Evolutionary conservation across 208 protist species (phyloP).

Genomic region (Leishmania lainsoni): DNA sequence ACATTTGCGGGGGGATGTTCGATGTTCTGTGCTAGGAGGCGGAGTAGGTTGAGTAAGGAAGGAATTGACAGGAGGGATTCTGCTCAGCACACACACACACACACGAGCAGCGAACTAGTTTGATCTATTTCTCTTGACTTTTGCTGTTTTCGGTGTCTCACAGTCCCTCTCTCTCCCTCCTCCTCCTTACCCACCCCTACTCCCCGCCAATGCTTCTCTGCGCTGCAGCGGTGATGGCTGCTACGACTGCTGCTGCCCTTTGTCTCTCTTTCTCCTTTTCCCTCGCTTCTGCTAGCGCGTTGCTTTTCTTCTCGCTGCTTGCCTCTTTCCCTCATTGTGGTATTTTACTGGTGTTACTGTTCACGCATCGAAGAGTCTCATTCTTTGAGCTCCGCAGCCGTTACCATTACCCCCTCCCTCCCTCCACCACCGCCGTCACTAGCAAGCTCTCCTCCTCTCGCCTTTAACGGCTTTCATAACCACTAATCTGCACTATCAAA

Average conservation of each 20-base stretch:
- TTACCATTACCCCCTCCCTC: no score
- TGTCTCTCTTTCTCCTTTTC: neutral
- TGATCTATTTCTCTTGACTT: neutral
- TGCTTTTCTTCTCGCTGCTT: neutral
- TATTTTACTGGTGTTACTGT: neutral
- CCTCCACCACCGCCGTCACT: no score
- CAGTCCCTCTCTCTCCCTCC: slow-evolving; percentile 2
- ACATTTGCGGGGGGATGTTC: neutral
- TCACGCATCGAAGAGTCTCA: no score
- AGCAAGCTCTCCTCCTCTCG: neutral
- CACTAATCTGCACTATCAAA: neutral
- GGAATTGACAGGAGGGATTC: no score
- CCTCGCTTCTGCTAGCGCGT: neutral
- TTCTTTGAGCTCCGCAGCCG: no score
- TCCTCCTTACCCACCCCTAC: slow-evolving; percentile 8
- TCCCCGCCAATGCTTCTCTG: neutral
- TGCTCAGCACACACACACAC: neutral
- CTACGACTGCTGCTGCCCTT: neutral
- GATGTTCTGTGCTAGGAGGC: neutral
- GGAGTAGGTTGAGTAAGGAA: neutral
- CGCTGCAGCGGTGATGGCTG: neutral
- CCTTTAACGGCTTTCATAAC: neutral
- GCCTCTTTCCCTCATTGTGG: neutral
- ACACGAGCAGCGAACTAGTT: neutral
- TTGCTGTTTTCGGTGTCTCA: neutral